Conservation (phyloP, 805 yeast genomes). For the Lipomyces kockii region DNA sequence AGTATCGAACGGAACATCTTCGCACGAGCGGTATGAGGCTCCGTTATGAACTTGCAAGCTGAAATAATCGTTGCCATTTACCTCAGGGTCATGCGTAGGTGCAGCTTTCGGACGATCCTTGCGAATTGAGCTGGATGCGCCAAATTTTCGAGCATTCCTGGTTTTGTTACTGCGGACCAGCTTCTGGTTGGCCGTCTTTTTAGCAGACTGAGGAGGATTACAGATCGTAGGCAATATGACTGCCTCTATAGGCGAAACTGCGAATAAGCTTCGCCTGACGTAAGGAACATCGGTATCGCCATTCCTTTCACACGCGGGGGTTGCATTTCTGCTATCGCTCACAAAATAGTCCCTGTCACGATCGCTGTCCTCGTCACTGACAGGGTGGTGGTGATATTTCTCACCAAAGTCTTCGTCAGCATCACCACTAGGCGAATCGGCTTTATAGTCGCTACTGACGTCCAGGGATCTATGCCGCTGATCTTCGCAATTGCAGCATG, state of each 20-base stretch:
- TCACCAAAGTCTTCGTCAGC: not conserved
- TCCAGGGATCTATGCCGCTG: not conserved
- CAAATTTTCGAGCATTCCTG: not conserved
- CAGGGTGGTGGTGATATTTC: not conserved
- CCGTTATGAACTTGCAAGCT: conserved; percentile 16
- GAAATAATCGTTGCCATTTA: not conserved
- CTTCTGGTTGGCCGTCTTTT: not conserved
- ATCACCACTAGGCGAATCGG: not conserved
- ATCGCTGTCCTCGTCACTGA: not conserved
- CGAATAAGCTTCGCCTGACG: not conserved
- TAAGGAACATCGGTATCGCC: not conserved
- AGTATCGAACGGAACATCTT: conserved; percentile 15
- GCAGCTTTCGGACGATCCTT: not conserved
- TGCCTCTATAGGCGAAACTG: not conserved
- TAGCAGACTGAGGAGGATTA: not conserved
- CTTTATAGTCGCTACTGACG: not conserved
- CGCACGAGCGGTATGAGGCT: conserved; percentile 21
- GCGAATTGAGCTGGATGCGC: not conserved
- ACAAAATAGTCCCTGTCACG: not conserved
- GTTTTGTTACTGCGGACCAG: not conserved
- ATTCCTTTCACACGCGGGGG: not conserved
- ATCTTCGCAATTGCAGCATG: not conserved
- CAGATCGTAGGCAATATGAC: not conserved
- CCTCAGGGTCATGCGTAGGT: not conserved
- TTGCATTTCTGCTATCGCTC: not conserved